Conservation (phyloP, 306 rosid genomes). For the Quercus cerris region DNA sequence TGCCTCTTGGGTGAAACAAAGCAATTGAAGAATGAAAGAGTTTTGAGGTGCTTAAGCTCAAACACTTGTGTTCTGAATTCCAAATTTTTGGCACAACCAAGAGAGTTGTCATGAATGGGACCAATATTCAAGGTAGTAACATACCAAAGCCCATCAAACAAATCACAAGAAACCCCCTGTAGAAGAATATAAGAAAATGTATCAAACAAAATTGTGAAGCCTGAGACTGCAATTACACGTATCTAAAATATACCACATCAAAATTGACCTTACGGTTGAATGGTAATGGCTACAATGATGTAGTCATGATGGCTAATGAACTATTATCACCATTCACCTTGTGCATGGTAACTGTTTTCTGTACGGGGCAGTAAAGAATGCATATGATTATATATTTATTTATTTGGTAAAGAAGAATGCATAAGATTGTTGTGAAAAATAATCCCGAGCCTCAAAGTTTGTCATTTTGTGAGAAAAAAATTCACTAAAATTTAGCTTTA, state of each 20-base stretch:
- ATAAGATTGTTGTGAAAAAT: too few relatives aligned
- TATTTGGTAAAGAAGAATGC: too few relatives aligned
- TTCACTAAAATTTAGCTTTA: neutral
- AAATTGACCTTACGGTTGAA: neutral
- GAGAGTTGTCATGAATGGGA: constrained; percentile 80
- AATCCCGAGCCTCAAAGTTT: neutral
- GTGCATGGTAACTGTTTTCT: neutral
- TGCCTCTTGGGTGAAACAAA: constrained; percentile 45
- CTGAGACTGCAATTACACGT: neutral
- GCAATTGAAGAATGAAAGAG: constrained; percentile 70
- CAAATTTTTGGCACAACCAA: constrained; percentile 45
- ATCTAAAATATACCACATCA: neutral
- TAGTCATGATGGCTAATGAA: too few relatives aligned
- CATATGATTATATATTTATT: neutral
- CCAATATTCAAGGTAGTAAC: constrained; percentile 73
- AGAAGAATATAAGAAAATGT: constrained; percentile 10
- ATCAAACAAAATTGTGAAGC: constrained; percentile 1
- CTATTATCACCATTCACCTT: neutral
- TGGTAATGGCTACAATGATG: too few relatives aligned
- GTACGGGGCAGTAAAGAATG: neutral
- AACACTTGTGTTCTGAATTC: constrained; percentile 59
- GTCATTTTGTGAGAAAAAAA: neutral
- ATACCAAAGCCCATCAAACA: constrained; percentile 77
- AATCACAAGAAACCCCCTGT: constrained; percentile 95
- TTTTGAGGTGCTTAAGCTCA: constrained; percentile 60